Base-by-base conservation (phyloP, 2,329 filamentous ascomycete genomes). In the Fusarium setosum region DNA sequence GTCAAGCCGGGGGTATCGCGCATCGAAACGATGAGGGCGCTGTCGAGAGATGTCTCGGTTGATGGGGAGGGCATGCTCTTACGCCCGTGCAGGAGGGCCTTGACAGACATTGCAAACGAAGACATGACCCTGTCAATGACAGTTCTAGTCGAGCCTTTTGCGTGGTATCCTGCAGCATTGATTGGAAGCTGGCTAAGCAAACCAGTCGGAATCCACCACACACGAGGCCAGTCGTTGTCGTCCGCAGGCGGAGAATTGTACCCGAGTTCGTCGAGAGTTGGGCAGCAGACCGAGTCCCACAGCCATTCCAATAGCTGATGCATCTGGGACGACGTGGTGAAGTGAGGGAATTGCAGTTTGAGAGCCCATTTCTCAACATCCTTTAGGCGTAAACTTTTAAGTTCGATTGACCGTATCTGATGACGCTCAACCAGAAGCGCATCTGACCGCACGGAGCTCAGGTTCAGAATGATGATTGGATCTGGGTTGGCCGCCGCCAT, bases 201-300 rank as follows among this genome's bases (percentile, higher is more conserved):
- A 1, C 76, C 77, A 0, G 74, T 79, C 2, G 71, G 69, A 56
- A 79, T 72, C 76, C 76, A 79, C 70, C 75, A 79, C 0, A 79
- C 45, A 37, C 62, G 76, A 12, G 73, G 72, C 72, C 65, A 74
- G 18, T 18, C 40, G 6, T 53, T 48, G 38, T 53, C 52, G n/a
- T n/a, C n/a, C n/a, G n/a, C n/a, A n/a, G n/a, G n/a, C n/a, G n/a
- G n/a, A n/a, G n/a, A n/a, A n/a, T n/a, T n/a, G n/a, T n/a, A n/a
- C n/a, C n/a, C n/a, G n/a, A n/a, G n/a, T n/a, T n/a, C n/a, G n/a
- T n/a, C n/a, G n/a, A n/a, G n/a, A n/a, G n/a, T n/a, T n/a, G n/a
- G n/a, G n/a, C n/a, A n/a, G n/a, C n/a, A n/a, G n/a, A n/a, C n/a
- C n/a, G n/a, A n/a, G n/a, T n/a, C n/a, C n/a, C n/a, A n/a, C n/a